Evolutionary conservation across 805 yeast genomes (phyloP).

Genomic region (Sungouiozyma ichnusensis): DNA sequence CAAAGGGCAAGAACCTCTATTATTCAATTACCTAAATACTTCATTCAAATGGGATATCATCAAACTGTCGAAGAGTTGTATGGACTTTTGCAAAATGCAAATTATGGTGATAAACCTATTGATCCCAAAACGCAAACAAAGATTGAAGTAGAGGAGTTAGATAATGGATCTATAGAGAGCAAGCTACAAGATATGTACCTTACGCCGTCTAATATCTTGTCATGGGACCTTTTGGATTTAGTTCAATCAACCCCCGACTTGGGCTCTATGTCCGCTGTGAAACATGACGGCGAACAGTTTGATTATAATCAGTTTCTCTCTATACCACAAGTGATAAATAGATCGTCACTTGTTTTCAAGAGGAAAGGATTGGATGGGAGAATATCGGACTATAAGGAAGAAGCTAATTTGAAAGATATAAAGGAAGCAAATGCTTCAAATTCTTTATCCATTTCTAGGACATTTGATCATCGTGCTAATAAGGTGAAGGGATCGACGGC

Average conservation of each 20-base stretch:
- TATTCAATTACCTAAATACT: too few species aligned
- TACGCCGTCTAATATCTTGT: slow-evolving; percentile 50
- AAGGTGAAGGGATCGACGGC: slow-evolving; percentile 59
- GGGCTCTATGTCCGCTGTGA: slow-evolving; percentile 13
- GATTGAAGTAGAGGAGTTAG: slow-evolving; percentile 1
- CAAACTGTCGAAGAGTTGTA: neutral
- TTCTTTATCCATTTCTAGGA: slow-evolving; percentile 64
- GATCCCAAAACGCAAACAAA: slow-evolving; percentile 3
- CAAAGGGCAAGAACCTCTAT: too few species aligned
- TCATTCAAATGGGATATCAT: too few species aligned
- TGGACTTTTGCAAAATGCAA: neutral
- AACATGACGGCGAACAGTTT: slow-evolving; percentile 9
- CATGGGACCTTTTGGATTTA: slow-evolving; percentile 62
- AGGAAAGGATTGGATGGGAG: slow-evolving; percentile 68
- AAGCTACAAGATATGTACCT: slow-evolving; percentile 35
- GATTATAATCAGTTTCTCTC: slow-evolving; percentile 39
- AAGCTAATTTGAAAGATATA: slow-evolving; percentile 38
- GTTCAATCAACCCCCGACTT: slow-evolving; percentile 48
- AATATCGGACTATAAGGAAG: slow-evolving; percentile 55
- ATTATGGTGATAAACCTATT: neutral
- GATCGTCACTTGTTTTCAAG: slow-evolving; percentile 57
- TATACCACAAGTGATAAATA: slow-evolving; percentile 49
- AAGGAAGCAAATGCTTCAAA: slow-evolving; percentile 48
- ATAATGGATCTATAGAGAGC: neutral
- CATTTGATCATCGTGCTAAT: slow-evolving; percentile 50